phyloP scores from a whole-genome alignment of 1,139 yeast genomes.

The Protomyces arabidopsidicola region DNA sequence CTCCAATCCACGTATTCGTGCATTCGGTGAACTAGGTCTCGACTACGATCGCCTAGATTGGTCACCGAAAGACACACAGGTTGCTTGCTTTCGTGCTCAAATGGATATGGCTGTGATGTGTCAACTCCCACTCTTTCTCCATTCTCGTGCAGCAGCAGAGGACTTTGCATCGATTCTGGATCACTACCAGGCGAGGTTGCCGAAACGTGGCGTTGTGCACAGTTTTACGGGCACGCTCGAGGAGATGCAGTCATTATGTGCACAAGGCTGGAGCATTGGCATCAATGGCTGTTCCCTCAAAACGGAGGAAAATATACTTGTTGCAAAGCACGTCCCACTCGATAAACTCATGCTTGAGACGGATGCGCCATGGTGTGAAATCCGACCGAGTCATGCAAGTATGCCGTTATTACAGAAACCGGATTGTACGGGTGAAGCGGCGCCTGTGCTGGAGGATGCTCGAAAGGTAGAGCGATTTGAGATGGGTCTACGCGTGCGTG shows the following conservation, averaged over 20 bases:
- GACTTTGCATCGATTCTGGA: conserved; percentile 64
- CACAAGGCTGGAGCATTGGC: conserved; percentile 66
- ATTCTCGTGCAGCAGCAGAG: conserved; percentile 80
- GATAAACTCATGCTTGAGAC: conserved; percentile 66
- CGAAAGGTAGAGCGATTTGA: conserved; percentile 56
- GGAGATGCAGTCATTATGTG: conserved; percentile 53
- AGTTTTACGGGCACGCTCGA: conserved; percentile 82
- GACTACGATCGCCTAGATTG: conserved; percentile 87
- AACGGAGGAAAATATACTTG: conserved; percentile 65
- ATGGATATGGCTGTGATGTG: conserved; percentile 56
- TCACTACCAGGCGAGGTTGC: conserved; percentile 48
- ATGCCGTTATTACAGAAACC: conserved; percentile 48
- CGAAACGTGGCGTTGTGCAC: conserved; percentile 71
- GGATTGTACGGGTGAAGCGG: conserved; percentile 51
- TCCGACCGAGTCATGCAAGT: conserved; percentile 76
- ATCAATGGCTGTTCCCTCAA: conserved; percentile 90
- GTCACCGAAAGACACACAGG: conserved; percentile 64
- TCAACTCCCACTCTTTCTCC: conserved; percentile 72
- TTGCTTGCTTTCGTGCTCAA: conserved; percentile 63
- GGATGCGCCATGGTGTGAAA: conserved; percentile 96
- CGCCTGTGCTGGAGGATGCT: conserved; percentile 38
- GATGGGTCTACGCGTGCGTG: conserved; percentile 56
- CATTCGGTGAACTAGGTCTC: conserved; percentile 41
- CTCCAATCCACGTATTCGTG: conserved; percentile 38
- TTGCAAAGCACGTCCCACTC: conserved; percentile 62